A percentile compares a stretch with the other conserved stretches of the same genome.
Evolutionary conservation across 106 monocot genomes (phyloP).

Genomic region (Dactylorhiza incarnata): DNA sequence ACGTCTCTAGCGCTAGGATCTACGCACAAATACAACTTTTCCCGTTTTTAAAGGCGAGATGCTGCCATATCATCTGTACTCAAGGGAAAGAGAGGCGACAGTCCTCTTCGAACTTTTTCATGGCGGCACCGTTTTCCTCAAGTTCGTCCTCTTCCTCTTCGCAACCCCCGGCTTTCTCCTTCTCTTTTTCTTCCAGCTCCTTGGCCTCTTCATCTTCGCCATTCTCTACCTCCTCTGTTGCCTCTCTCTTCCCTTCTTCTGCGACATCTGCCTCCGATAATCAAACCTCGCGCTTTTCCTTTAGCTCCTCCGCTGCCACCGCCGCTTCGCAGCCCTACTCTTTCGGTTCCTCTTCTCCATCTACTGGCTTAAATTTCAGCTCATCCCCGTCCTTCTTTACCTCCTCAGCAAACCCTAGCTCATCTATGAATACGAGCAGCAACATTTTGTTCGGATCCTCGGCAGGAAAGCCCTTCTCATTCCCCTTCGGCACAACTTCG

Average conservation of each 20-base stretch:
- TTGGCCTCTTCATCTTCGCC: background rate
- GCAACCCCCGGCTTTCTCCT: background rate
- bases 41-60: too few species aligned
- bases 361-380: background rate
- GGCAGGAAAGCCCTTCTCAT: background rate
- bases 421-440: background rate
- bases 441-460: background rate
- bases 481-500: background rate
- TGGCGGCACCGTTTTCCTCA: conserved; percentile 2
- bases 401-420: conserved; percentile 9
- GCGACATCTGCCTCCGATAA: background rate
- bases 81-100: background rate
- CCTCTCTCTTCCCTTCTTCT: background rate
- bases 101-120: background rate
- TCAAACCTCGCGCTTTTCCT: background rate
- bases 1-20: too few species aligned
- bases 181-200: background rate
- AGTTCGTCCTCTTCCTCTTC: background rate
- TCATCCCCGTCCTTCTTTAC: background rate
- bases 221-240: background rate
- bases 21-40: too few species aligned
- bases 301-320: background rate
- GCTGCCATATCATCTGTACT: too few species aligned
- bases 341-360: background rate
- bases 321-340: background rate